Conservation (phyloP, 2,329 filamentous ascomycete genomes). For the Capronia epimyces region DNA sequence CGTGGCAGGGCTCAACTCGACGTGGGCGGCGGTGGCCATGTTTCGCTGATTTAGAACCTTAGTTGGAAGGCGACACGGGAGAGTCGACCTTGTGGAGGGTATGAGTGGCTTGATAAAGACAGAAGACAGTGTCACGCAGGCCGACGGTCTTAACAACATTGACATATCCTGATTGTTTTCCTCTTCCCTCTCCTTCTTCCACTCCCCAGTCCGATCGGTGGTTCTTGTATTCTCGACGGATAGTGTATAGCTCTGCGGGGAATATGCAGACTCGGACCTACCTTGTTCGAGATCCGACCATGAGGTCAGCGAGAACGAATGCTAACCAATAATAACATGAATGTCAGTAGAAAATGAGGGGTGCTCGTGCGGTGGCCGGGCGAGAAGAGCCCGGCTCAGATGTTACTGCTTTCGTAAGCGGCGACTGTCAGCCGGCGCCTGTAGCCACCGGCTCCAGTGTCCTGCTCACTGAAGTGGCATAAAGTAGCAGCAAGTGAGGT, state of each 20-base stretch:
- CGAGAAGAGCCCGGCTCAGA: too few relatives aligned
- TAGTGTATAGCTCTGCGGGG: background rate
- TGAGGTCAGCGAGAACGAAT: background rate
- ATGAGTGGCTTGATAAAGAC: background rate
- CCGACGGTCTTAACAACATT: conserved; percentile 11
- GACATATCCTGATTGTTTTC: background rate
- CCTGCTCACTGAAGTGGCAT: too few relatives aligned
- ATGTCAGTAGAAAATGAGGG: too few relatives aligned
- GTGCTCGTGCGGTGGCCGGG: too few relatives aligned
- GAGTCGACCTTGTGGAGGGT: background rate
- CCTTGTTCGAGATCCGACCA: background rate
- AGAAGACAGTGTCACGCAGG: background rate
- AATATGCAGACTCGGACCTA: background rate
- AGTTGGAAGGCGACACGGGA: background rate
- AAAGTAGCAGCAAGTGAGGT: too few relatives aligned
- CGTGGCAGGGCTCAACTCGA: conserved; percentile 43
- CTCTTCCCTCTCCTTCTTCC: background rate
- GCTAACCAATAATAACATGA: background rate
- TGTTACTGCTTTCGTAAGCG: too few relatives aligned
- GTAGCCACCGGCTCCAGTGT: too few relatives aligned
- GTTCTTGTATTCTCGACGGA: too few relatives aligned
- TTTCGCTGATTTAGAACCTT: conserved; percentile 3
- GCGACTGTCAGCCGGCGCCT: too few relatives aligned
- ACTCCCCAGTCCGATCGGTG: background rate
- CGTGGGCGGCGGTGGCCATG: conserved; percentile 47